Evolutionary conservation across 768 basidiomycete genomes (phyloP), one percentile per base, ranked within the genome.

Genomic region (Harrya chromipes): DNA sequence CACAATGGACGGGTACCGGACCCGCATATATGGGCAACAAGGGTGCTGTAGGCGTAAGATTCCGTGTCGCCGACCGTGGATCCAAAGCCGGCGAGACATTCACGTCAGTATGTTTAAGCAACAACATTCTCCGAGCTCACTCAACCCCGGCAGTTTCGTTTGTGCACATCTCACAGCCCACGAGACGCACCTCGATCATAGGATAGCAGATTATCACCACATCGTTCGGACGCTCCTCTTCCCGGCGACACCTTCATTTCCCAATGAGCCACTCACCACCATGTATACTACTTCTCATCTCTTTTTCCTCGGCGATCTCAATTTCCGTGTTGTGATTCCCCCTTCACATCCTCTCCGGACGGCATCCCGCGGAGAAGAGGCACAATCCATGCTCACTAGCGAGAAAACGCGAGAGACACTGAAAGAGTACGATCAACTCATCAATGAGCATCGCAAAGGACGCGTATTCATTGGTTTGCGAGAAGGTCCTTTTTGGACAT

Each of bases 291-390:
- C 93, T 0, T 90, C 91, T 12, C 91, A 97, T 66, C 76, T 97
- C 1, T 97, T 97, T 76, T 77, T 97, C 65, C 77, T 97, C 29
- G 95, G 95, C 6, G 94, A 97, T 69, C 79, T 97, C 54, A 97
- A 97, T 69, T 97, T 94, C 68, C 83, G 94, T 14, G 67, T 98
- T 14, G 73, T 77, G n/a, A 58, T 86, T 14, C 84, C 89, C 1
- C 54, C 75, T 39, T 69, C 76, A 20, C 78, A 84, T 61, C 70
- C 79, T 21, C 71, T 82, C 20, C 67, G 66, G 23, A 59, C 61
- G 20, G 56, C 62, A 46, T 61, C 58, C 11, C 65, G 68, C 11
- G 56, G 68, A 11, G 66, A 74, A 26, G 70, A 81, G 47, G 64
- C 69, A 34, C 12, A 63, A 8, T 69, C 75, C 20, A 68, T 73